phyloP scores from a whole-genome alignment of 2,329 filamentous ascomycete genomes.

The Hymenotorrendiella dingleyae region DNA sequence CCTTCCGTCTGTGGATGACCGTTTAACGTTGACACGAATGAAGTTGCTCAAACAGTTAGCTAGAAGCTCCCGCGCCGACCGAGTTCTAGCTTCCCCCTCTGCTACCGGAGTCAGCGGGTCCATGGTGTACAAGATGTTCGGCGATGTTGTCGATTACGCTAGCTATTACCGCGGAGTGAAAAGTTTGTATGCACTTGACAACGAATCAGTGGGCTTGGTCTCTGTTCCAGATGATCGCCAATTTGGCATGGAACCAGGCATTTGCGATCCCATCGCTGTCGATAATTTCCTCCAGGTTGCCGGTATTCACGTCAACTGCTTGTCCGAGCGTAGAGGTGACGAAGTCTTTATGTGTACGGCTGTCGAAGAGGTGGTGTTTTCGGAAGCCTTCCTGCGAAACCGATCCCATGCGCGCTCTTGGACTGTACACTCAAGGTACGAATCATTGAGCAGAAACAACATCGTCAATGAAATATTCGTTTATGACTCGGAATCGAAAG shows the following conservation, averaged over 20 bases:
- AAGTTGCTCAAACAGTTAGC: no score
- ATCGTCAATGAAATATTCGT: no score
- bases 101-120: background rate
- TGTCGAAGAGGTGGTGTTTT: no score
- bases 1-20: background rate
- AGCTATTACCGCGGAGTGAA: background rate
- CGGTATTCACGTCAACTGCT: background rate
- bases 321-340: background rate
- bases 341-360: background rate
- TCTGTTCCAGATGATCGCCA: background rate
- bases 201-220: background rate
- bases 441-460: no score
- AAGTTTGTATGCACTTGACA: background rate
- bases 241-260: background rate
- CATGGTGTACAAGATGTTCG: background rate
- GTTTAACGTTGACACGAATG: background rate
- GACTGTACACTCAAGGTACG: no score
- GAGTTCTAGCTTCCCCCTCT: background rate
- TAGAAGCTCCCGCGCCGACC: no score
- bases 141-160: background rate
- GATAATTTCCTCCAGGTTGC: background rate
- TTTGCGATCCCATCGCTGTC: background rate
- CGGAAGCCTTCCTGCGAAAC: no score
- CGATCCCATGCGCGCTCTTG: no score
- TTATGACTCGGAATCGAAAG: no score